Conservation (phyloP, 169 alveolate species). For the Neospora caninum region DNA sequence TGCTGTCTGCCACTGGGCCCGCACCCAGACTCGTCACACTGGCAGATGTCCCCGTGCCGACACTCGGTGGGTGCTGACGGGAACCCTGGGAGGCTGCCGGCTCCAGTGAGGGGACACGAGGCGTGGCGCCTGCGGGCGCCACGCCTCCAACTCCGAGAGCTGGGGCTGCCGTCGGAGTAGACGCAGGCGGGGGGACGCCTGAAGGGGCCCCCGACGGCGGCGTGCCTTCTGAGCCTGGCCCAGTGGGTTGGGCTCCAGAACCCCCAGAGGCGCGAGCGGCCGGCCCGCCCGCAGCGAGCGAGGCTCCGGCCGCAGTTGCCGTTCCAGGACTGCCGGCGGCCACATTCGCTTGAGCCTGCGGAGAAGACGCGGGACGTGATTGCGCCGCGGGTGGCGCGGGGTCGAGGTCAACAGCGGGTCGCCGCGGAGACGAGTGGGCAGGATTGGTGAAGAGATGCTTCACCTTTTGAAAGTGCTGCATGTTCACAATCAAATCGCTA, state of each 20-base stretch:
- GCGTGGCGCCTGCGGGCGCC: not conserved
- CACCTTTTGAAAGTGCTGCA: conserved; percentile 22
- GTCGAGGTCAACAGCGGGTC: not conserved
- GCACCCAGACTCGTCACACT: not conserved
- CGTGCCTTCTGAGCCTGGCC: not conserved
- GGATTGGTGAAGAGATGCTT: conserved; percentile 15
- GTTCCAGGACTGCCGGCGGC: not conserved
- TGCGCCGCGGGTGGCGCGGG: not conserved
- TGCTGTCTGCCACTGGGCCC: not conserved
- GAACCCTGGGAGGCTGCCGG: not conserved
- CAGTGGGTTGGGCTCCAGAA: not conserved
- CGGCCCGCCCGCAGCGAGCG: not conserved
- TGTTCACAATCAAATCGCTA: not conserved
- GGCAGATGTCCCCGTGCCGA: not conserved
- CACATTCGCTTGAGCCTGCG: not conserved
- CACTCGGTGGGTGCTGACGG: not conserved
- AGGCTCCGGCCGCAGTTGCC: not conserved
- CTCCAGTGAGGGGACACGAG: not conserved
- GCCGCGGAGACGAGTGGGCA: not conserved
- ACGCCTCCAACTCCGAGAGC: not conserved
- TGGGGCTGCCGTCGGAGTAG: not conserved
- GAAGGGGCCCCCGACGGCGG: not conserved
- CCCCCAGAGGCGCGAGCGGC: not conserved
- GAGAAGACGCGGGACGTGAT: not conserved
- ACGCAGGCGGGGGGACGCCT: not conserved